Percentiles rank a stretch among this genome's conserved stretches.
Evolutionary conservation across 352 stramenopile genomes (phyloP).

Genomic region (Thalassiosira sp.): DNA sequence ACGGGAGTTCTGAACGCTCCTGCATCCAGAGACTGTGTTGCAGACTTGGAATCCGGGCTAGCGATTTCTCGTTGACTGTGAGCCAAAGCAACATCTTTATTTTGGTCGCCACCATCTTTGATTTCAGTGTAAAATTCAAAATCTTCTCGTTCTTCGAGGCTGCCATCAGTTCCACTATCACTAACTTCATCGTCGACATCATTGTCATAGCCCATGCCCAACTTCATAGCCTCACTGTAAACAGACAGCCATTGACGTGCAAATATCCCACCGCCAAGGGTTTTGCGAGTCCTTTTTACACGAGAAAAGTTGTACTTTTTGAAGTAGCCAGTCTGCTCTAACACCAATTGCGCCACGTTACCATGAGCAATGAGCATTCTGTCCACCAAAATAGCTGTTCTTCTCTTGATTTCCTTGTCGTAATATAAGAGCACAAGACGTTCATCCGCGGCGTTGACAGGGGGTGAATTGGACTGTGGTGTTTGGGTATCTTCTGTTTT

Average conservation of each 20-base stretch:
- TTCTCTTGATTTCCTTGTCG: conserved; percentile 59
- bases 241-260: conserved; percentile 78
- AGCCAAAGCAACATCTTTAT: neutral
- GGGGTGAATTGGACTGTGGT: neutral
- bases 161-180: conserved; percentile 44
- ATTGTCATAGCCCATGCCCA: conserved; percentile 59
- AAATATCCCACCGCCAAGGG: conserved; percentile 79
- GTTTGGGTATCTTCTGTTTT: neutral
- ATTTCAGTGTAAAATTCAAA: conserved; percentile 10
- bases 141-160: conserved; percentile 33
- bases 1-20: conserved; percentile 6
- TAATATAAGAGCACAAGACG: conserved; percentile 65
- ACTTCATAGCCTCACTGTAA: conserved; percentile 72
- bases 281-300: conserved; percentile 72
- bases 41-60: conserved; percentile 16
- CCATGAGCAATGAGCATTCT: conserved; percentile 82
- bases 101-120: neutral
- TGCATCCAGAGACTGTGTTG: conserved; percentile 1
- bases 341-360: conserved; percentile 66
- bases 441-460: conserved; percentile 31
- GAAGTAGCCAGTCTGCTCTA: conserved; percentile 71
- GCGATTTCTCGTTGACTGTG: neutral
- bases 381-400: conserved; percentile 67
- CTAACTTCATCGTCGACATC: conserved; percentile 29
- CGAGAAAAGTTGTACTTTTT: conserved; percentile 81